Conservation (phyloP, 75 land plant genomes). For the Ceratopteris richardii region DNA sequence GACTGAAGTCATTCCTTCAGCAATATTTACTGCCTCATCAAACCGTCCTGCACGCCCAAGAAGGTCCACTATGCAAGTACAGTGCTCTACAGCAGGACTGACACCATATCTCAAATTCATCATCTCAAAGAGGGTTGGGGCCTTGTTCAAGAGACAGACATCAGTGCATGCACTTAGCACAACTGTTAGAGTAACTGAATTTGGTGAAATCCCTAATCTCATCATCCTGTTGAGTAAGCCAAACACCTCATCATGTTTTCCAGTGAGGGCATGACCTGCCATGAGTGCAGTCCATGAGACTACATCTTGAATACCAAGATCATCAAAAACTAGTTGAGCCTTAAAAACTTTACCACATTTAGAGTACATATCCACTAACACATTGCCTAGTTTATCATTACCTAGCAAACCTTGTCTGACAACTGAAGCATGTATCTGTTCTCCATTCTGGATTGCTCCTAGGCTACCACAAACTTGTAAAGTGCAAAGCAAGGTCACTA, state of each 20-base stretch:
- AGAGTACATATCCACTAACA: constrained; percentile 35
- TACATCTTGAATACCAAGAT: constrained; percentile 15
- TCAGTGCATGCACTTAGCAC: constrained; percentile 36
- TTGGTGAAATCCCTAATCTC: constrained; percentile 6
- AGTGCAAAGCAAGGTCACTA: constrained; percentile 21
- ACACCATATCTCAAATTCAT: neutral
- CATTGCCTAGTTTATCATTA: constrained; percentile 18
- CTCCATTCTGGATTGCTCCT: constrained; percentile 25
- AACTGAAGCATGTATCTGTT: constrained; percentile 26
- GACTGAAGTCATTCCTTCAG: neutral
- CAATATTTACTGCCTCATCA: neutral
- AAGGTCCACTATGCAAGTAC: neutral
- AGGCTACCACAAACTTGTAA: constrained; percentile 23
- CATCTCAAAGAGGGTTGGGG: constrained; percentile 16
- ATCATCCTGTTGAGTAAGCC: constrained; percentile 30
- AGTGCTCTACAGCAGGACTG: neutral
- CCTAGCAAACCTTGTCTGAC: constrained; percentile 18
- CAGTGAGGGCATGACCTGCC: constrained; percentile 3
- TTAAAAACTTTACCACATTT: constrained; percentile 27
- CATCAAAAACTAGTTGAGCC: constrained; percentile 15
- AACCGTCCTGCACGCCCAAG: neutral
- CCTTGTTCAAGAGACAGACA: constrained; percentile 26
- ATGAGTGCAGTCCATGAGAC: neutral
- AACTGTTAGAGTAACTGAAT: constrained; percentile 19
- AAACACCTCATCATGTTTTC: constrained; percentile 22